Percentiles rank a stretch among this genome's conserved stretches.
Evolutionary conservation across 139 green algal species (phyloP).

Genomic region (Trebouxia sp.): DNA sequence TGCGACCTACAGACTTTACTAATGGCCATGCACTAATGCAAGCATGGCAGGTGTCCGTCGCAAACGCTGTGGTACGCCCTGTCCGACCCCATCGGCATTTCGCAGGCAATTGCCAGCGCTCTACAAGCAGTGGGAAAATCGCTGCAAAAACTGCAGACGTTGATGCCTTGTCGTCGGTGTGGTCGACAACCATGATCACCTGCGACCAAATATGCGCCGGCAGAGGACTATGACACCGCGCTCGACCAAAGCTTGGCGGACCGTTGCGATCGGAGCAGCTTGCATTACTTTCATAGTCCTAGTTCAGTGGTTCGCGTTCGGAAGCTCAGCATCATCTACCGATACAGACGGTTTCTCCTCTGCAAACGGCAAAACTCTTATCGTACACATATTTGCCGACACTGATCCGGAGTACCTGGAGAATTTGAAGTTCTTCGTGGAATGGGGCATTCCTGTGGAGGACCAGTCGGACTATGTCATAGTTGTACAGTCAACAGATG

Average conservation of each 20-base stretch:
- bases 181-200: not conserved
- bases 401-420: conserved; percentile 72
- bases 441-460: conserved; percentile 56
- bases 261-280: not conserved
- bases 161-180: too few relatives aligned
- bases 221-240: not conserved
- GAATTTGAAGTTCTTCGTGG: conserved; percentile 77
- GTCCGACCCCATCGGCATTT: too few relatives aligned
- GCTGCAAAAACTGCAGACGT: too few relatives aligned
- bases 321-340: not conserved
- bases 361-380: conserved; percentile 45
- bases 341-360: not conserved
- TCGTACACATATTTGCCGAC: conserved; percentile 79
- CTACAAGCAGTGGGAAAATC: too few relatives aligned
- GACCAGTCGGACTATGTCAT: conserved; percentile 74
- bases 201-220: not conserved
- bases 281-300: not conserved
- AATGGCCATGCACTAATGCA: too few relatives aligned
- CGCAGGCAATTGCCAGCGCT: too few relatives aligned
- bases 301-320: not conserved
- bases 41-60: too few relatives aligned
- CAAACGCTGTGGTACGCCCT: too few relatives aligned
- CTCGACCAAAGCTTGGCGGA: not conserved
- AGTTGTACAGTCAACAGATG: conserved; percentile 59
- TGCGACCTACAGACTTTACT: too few relatives aligned